Base-by-base conservation (phyloP, 257 asterid genomes). In the Cordia subcordata region DNA sequence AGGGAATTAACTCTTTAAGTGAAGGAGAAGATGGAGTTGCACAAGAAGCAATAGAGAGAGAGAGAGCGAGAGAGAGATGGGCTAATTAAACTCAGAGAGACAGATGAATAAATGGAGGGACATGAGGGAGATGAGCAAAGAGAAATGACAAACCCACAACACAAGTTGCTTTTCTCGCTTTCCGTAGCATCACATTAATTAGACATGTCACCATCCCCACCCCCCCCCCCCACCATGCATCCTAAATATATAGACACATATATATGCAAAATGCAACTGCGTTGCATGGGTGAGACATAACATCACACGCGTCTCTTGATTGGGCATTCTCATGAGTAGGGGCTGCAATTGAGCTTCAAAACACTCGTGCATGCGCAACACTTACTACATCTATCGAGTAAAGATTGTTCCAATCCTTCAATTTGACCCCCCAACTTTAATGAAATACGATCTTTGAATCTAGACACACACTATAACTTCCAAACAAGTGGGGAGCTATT, bases 141-240 rank as follows among this genome's bases (percentile, higher is more conserved):
- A 77, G 63, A 66, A 2, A 42, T 53, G 79, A 66, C 60, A 72
- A 61, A 62, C 75, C 68, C 12, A 42, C 14, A n/a, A 1, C 66
- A 77, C 80, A 69, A 65, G 72, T 76, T 65, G 82, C 77, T 62
- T 64, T n/a, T 72, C 75, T 67, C 74, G 62, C 69, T 53, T 61
- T 66, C 60, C 70, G n/a, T 65, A 58, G 70, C 79, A 61, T 61
- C 10, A 42, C 47, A 42, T 42, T 63, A 74, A 79, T 73, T 77
- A 68, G 65, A 53, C 79, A 20, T 45, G 50, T 32, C 64, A 45
- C 64, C 79, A 72, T 75, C 20, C 60, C 60, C 68, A 69, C 63
- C 16, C 52, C 65, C 64, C 58, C 80, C 75, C 51, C 71, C 76
- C 72, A 65, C 66, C 63, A 49, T 51, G 63, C 66, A n/a, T 71